Base-by-base conservation (phyloP, 2,329 filamentous ascomycete species). In the Phialocephala sp. region DNA sequence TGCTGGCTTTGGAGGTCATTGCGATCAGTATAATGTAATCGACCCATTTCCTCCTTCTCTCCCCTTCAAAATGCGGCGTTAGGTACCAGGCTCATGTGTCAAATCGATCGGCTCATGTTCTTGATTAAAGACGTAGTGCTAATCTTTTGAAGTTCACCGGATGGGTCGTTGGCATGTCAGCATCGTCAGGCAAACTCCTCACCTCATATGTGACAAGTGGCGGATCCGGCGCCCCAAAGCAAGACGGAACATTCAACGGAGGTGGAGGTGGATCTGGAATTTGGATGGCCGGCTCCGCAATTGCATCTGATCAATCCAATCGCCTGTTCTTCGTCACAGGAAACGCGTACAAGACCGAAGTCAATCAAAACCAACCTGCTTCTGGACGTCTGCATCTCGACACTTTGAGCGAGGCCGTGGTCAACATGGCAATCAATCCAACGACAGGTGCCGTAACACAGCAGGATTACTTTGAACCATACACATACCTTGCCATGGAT, bases 401-500 rank as follows among this genome's bases (percentile, higher is more conserved):
- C 24, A 69, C 67, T 4, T 54, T 69, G 12, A 62, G 60, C 22
- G 62, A 69, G 50, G 27, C 47, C 20, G 65, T 69, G 8, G 67
- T 67, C 14, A 69, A 69, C 55, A 61, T 69, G 54, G 65, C 47
- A 4, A 56, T 69, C 22, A 64, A 65, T 59, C 36, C 65, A 22
- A 43, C 62, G 1, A 69, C 62, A 6, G 57, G 55, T 12, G 39
- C 15, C 22, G 59, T 69, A 5, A 65, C 59, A 20, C 64, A 64
- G 24, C 52, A 61, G 50, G 67, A 69, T 52, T 69, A 69, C 35
- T 68, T 68, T 36, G 66, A 68, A 43, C 66, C 66, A 4, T 61
- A 64, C 36, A 61, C 63, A 1, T 69, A 69, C 54, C 24, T 60
- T 1, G 54, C 64, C 11, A 60, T 69, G 59, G 65, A 69, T 57